These are phyloP conservation scores for Harringtonia aguacate DNA, from an alignment of 2,329 filamentous ascomycete genomes.

Conservation along the genomic window DNA sequence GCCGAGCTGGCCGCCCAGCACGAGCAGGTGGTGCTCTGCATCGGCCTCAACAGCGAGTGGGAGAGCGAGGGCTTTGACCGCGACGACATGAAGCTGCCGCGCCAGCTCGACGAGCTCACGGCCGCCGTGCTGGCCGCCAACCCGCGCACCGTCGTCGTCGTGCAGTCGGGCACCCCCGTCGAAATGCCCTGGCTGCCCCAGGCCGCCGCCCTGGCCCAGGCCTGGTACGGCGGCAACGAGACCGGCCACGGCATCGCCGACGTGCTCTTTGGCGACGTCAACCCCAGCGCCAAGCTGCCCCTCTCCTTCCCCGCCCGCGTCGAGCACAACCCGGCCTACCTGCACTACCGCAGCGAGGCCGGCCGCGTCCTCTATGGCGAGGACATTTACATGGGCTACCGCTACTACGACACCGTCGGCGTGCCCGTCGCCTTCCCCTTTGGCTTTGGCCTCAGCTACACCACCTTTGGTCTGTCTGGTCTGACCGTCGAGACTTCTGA, in stretches of 20 bases:
- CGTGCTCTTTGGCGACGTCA: slow-evolving; percentile 48
- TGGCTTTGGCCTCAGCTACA: slow-evolving; percentile 72
- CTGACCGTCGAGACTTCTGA: background rate
- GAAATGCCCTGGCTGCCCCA: slow-evolving; percentile 38
- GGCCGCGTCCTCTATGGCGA: slow-evolving; percentile 67
- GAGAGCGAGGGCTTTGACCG: slow-evolving; percentile 15
- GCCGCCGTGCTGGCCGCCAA: slow-evolving; percentile 41
- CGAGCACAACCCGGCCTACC: slow-evolving; percentile 63
- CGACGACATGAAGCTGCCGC: slow-evolving; percentile 11
- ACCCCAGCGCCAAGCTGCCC: slow-evolving; percentile 58
- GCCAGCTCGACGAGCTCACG: slow-evolving; percentile 21
- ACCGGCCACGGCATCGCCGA: slow-evolving; percentile 55
- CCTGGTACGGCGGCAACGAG: slow-evolving; percentile 58
- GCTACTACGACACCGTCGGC: slow-evolving; percentile 65
- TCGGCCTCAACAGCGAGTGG: slow-evolving; percentile 39
- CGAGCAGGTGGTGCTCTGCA: slow-evolving; percentile 49
- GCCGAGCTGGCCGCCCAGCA: slow-evolving; percentile 31
- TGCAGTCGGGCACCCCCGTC: slow-evolving; percentile 49
- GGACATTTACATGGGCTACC: slow-evolving; percentile 71
- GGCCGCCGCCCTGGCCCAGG: slow-evolving; percentile 42
- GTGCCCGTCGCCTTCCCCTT: slow-evolving; percentile 62
- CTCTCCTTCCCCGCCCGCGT: slow-evolving; percentile 58
- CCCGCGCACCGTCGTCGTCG: slow-evolving; percentile 43
- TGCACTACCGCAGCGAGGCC: slow-evolving; percentile 63
- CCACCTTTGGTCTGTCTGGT: slow-evolving; percentile 43